Percentiles rank a stretch among this genome's conserved stretches.
Conservation (phyloP, 768 basidiomycete species). For the Daedaleopsis sinensis region DNA sequence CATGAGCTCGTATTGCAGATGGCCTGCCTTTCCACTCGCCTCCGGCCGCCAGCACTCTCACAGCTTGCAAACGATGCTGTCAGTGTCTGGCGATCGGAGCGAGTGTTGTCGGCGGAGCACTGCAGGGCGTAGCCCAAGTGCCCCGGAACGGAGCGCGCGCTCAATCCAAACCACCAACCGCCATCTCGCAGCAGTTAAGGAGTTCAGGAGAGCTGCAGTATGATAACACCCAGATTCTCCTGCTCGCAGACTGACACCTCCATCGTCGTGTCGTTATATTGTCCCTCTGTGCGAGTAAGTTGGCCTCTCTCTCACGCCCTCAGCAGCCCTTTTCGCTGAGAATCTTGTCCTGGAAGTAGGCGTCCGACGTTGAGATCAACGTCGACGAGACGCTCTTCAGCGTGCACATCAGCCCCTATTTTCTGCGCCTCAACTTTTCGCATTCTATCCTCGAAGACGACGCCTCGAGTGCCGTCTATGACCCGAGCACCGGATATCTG, state of each 20-base stretch:
- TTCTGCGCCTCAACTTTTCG: slow-evolving; percentile 77
- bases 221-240: slow-evolving; percentile 45
- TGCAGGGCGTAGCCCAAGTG: no score
- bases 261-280: slow-evolving; percentile 37
- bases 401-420: slow-evolving; percentile 83
- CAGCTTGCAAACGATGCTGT: not conserved
- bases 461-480: slow-evolving; percentile 69
- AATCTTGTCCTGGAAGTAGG: slow-evolving; percentile 48
- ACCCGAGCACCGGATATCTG: slow-evolving; percentile 77
- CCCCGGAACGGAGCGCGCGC: slow-evolving; percentile 19
- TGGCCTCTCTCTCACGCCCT: not conserved
- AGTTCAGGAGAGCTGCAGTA: slow-evolving; percentile 19
- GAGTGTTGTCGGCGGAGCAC: not conserved
- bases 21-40: slow-evolving; percentile 1
- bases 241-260: slow-evolving; percentile 37
- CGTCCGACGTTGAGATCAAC: slow-evolving; percentile 79
- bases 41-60: not conserved
- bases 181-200: not conserved
- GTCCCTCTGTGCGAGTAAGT: slow-evolving; percentile 40
- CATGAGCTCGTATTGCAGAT: not conserved
- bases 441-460: slow-evolving; percentile 68
- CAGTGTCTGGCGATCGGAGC: not conserved
- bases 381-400: slow-evolving; percentile 72
- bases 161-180: not conserved
- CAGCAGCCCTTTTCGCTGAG: slow-evolving; percentile 11